These are phyloP conservation scores for Pichia eremophila DNA, from an alignment of 805 yeast genomes.

Conservation along the genomic window DNA sequence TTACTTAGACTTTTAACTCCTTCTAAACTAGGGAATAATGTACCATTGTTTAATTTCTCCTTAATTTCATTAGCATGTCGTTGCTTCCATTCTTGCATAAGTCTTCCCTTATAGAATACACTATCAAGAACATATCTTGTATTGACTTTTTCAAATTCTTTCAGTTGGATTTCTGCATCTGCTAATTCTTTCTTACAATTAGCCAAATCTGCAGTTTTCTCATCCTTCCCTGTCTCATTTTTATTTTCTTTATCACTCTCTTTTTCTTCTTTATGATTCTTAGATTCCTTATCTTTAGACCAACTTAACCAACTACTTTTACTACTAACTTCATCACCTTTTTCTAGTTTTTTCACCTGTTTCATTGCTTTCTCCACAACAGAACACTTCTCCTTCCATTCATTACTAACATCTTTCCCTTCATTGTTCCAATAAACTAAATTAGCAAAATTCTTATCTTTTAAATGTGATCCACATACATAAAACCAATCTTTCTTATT, in stretches of 20 bases:
- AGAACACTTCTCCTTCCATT: slow-evolving; percentile 1
- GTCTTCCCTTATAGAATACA: slow-evolving; percentile 33
- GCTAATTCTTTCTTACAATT: neutral
- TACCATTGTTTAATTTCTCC: slow-evolving; percentile 28
- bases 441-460: slow-evolving; percentile 35
- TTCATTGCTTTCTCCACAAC: neutral
- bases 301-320: neutral
- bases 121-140: slow-evolving; percentile 32
- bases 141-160: slow-evolving; percentile 13
- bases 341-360: neutral
- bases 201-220: too few species aligned
- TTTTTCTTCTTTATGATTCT: neutral
- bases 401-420: slow-evolving; percentile 8
- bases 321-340: neutral
- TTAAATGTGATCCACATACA: slow-evolving; percentile 38
- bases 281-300: neutral
- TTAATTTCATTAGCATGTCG: slow-evolving; percentile 23
- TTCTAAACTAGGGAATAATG: slow-evolving; percentile 31
- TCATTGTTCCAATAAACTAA: slow-evolving; percentile 22
- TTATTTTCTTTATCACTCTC: neutral
- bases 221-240: neutral
- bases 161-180: neutral
- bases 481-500: slow-evolving; percentile 44
- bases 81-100: slow-evolving; percentile 29
- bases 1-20: slow-evolving; percentile 5